A percentile compares a stretch with the other conserved stretches of the same genome.
Conservation (phyloP, 2,329 filamentous ascomycete genomes). For the Talaromyces sp. region DNA sequence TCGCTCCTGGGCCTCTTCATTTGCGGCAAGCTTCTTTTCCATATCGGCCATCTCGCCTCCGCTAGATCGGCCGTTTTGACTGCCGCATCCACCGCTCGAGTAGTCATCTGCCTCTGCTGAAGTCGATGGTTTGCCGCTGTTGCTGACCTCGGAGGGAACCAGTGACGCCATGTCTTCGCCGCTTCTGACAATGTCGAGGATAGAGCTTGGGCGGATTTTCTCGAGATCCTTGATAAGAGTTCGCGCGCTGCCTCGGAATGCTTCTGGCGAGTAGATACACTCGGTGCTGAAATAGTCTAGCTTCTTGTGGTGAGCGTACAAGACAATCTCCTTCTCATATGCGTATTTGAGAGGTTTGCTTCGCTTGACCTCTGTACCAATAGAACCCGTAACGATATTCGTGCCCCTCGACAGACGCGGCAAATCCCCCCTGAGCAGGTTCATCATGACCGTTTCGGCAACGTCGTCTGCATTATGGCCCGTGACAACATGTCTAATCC, state of each 20-base stretch:
- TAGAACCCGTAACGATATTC: conserved; percentile 75
- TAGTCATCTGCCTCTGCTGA: conserved; percentile 50
- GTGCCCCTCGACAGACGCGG: conserved; percentile 83
- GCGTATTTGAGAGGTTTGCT: conserved; percentile 97
- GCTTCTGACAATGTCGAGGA: conserved; percentile 88
- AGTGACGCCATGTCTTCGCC: conserved; percentile 93
- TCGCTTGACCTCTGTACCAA: conserved; percentile 81
- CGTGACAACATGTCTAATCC: conserved; percentile 89
- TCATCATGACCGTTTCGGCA: conserved; percentile 97
- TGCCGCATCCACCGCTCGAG: conserved; percentile 67
- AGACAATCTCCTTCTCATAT: conserved; percentile 97
- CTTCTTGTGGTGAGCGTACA: conserved; percentile 95
- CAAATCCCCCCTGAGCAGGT: conserved; percentile 82
- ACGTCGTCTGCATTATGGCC: conserved; percentile 98
- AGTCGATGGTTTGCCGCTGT: conserved; percentile 21
- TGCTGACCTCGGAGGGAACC: conserved; percentile 58
- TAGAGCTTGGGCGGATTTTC: conserved; percentile 85
- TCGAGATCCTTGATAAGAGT: conserved; percentile 93
- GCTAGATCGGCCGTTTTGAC: conserved; percentile 58
- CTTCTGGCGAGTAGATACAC: conserved; percentile 96
- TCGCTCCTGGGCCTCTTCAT: conserved; percentile 55
- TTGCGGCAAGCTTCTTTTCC: conserved; percentile 65
- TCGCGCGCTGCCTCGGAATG: conserved; percentile 86
- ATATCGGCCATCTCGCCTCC: conserved; percentile 77
- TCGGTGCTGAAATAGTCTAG: conserved; percentile 98